Percentiles rank a stretch among this genome's conserved stretches.
Evolutionary conservation across 2,329 filamentous ascomycete genomes (phyloP).

Genomic region (Pestalotiopsis sp.): DNA sequence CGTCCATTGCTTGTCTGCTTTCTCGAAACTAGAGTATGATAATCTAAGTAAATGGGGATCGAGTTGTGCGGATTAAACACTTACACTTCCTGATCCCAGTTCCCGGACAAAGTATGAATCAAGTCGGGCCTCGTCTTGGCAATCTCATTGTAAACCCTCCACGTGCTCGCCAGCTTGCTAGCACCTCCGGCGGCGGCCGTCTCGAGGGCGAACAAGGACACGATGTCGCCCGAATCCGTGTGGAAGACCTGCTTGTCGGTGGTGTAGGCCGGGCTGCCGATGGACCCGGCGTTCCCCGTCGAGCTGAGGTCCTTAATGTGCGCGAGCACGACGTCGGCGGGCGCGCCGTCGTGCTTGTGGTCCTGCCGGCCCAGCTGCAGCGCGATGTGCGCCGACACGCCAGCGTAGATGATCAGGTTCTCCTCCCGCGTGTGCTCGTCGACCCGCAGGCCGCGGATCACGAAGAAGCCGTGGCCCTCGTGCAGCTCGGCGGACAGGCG

Average conservation of each 20-base stretch:
- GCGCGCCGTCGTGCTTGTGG: conserved; percentile 42
- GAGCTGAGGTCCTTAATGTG: conserved; percentile 65
- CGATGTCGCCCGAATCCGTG: conserved; percentile 61
- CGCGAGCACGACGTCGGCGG: conserved; percentile 54
- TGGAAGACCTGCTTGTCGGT: conserved; percentile 66
- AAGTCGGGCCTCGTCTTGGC: conserved; percentile 60
- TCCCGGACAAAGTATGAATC: conserved; percentile 56
- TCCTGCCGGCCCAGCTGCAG: conserved; percentile 56
- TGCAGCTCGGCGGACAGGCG: conserved; percentile 57
- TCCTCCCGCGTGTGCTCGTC: conserved; percentile 56
- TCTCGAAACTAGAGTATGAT: conserved; percentile 48
- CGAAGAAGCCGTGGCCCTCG: conserved; percentile 61
- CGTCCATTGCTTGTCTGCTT: conserved; percentile 45
- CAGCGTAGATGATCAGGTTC: conserved; percentile 61
- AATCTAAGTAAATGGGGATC: too few relatives aligned
- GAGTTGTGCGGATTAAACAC: conserved; percentile 15
- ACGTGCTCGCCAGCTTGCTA: conserved; percentile 60
- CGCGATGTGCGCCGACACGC: conserved; percentile 61
- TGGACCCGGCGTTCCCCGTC: conserved; percentile 34
- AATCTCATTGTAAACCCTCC: conserved; percentile 65
- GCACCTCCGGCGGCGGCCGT: conserved; percentile 57
- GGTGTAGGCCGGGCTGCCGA: conserved; percentile 62
- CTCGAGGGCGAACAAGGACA: conserved; percentile 58
- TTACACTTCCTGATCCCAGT: conserved; percentile 52
- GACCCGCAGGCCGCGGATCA: conserved; percentile 60